A percentile compares a stretch with the other conserved stretches of the same genome.
Conservation (phyloP, 805 yeast species). For the Lachancea nothofagi region DNA sequence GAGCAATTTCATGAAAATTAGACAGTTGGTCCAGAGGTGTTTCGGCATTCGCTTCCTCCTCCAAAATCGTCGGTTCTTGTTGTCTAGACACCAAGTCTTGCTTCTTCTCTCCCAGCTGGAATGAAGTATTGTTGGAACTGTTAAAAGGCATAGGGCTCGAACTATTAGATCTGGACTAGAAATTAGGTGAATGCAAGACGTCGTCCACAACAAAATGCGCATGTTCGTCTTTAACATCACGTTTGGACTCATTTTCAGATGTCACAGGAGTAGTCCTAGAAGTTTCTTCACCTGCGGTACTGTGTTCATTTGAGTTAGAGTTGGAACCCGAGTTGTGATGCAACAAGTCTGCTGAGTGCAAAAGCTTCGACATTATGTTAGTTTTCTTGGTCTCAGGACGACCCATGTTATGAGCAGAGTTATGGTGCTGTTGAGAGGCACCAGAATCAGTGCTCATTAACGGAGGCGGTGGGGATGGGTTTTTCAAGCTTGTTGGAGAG, state of each 20-base stretch:
- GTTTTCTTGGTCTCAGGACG: conserved; percentile 27
- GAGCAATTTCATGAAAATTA: conserved; percentile 13
- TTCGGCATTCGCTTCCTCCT: conserved; percentile 3
- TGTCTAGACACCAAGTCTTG: conserved; percentile 6
- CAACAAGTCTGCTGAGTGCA: conserved; percentile 11
- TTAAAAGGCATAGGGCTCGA: conserved; percentile 21
- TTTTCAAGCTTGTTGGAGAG: conserved; percentile 52
- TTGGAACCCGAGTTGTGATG: conserved; percentile 3
- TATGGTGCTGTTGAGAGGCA: conserved; percentile 1
- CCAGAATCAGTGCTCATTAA: conserved; percentile 32
- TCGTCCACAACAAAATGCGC: conserved; percentile 57
- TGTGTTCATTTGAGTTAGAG: conserved; percentile 2
- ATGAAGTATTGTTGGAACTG: conserved; percentile 7
- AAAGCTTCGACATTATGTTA: conserved; percentile 8
- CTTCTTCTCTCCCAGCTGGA: conserved; percentile 5
- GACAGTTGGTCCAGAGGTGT: conserved; percentile 3
- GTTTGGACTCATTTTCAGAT: conserved; percentile 2
- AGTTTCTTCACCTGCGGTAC: conserved; percentile 5
- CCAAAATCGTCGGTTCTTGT: conserved; percentile 6
- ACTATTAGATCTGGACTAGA: conserved; percentile 20
- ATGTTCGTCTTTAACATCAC: conserved; percentile 44
- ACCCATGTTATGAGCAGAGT: not conserved
- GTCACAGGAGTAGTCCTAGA: conserved; percentile 1
- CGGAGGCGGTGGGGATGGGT: conserved; percentile 68
- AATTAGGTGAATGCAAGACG: conserved; percentile 18